These are phyloP conservation scores for Centaurea solstitialis DNA, from an alignment of 129 eudicot species.

Conservation along the genomic window DNA sequence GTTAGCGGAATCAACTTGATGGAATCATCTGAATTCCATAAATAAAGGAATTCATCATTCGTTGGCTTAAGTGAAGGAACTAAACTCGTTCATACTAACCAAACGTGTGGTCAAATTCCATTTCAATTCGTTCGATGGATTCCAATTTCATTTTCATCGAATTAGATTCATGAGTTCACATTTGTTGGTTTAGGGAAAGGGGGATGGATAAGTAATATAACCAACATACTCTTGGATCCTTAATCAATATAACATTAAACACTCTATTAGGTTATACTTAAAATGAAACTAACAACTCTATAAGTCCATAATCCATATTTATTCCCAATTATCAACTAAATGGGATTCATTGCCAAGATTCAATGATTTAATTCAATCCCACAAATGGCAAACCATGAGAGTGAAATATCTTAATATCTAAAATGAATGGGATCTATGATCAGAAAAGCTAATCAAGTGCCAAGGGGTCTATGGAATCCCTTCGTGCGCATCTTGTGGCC, in stretches of 20 bases:
- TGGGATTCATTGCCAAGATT: not conserved
- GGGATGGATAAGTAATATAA: not conserved
- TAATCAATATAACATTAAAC: not conserved
- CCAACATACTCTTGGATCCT: not conserved
- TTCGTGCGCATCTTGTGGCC: too few species aligned
- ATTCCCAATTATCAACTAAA: not conserved
- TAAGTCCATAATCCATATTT: not conserved
- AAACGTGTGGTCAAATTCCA: too few species aligned
- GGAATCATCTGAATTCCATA: too few species aligned
- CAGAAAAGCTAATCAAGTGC: not conserved
- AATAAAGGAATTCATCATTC: too few species aligned
- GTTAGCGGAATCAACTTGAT: too few species aligned
- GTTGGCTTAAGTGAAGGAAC: too few species aligned
- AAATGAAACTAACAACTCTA: not conserved
- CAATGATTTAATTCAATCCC: not conserved
- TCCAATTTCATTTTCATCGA: too few species aligned
- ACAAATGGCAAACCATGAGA: not conserved
- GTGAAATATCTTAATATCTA: not conserved
- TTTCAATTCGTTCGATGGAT: too few species aligned
- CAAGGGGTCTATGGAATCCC: too few species aligned
- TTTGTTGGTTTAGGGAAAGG: not conserved
- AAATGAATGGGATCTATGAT: not conserved
- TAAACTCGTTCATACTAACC: too few species aligned
- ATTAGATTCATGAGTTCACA: too few species aligned
- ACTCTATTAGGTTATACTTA: not conserved